Conservation (phyloP, 2,329 filamentous ascomycete genomes). For the Dichotomopilus funicola region DNA sequence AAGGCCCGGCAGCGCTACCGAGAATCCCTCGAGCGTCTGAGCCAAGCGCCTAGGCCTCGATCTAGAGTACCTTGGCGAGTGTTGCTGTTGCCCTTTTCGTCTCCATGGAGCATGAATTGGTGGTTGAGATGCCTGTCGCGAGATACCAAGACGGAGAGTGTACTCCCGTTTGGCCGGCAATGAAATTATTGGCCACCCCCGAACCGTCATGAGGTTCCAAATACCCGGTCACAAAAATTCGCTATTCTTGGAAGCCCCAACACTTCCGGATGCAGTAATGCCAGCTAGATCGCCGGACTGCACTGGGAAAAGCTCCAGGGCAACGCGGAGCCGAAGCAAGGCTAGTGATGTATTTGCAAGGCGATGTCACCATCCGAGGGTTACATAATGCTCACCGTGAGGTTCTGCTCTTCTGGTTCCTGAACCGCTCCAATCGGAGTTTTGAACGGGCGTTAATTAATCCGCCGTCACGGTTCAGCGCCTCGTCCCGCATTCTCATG, state of each 20-base stretch:
- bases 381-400: background rate
- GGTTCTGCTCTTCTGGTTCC: background rate
- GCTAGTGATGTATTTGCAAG: background rate
- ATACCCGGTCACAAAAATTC: background rate
- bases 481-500: background rate
- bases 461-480: background rate
- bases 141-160: background rate
- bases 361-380: background rate
- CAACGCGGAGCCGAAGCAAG: background rate
- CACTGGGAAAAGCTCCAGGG: background rate
- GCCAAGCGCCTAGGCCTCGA: slow-evolving; percentile 19
- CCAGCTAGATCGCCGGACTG: background rate
- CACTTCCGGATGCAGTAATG: background rate
- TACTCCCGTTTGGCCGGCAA: background rate
- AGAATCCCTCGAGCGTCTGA: slow-evolving; percentile 15
- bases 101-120: background rate
- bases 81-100: background rate
- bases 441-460: background rate
- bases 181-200: background rate
- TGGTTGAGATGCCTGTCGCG: background rate
- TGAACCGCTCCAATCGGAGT: background rate
- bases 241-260: background rate
- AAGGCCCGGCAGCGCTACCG: slow-evolving; percentile 18
- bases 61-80: background rate
- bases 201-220: background rate